These are phyloP conservation scores for Sanghuangporus sanghuang DNA, from an alignment of 1,284 basidiomycete species.

Conservation along the genomic window DNA sequence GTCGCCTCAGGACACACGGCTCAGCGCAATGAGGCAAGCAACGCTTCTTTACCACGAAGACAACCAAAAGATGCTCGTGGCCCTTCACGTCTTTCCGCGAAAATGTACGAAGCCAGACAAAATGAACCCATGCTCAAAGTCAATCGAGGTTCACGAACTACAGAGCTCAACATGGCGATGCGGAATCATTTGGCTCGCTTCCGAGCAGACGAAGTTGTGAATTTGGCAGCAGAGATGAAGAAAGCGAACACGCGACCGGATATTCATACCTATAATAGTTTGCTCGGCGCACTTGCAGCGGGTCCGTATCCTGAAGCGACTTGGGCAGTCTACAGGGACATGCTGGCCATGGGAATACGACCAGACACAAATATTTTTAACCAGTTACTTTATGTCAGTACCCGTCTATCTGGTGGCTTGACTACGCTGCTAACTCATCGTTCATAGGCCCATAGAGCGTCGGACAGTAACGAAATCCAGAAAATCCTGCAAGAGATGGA, in stretches of 20 bases:
- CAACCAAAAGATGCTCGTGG: not conserved
- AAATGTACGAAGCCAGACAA: not conserved
- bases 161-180: slow-evolving; percentile 2
- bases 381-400: slow-evolving; percentile 53
- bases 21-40: not conserved
- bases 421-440: not conserved
- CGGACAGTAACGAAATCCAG: slow-evolving; percentile 26
- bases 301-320: slow-evolving; percentile 43
- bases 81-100: not conserved
- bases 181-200: not conserved
- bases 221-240: slow-evolving; percentile 47
- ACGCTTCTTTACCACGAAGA: not conserved
- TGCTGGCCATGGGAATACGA: slow-evolving; percentile 48
- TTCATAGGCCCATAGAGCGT: slow-evolving; percentile 21
- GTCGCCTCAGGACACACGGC: not conserved
- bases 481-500: slow-evolving; percentile 42
- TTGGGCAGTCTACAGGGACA: slow-evolving; percentile 71
- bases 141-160: not conserved
- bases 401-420: not conserved
- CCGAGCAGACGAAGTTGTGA: not conserved
- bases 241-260: slow-evolving; percentile 42
- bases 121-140: not conserved
- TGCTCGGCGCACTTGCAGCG: slow-evolving; percentile 43
- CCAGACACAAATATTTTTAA: slow-evolving; percentile 61
- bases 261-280: slow-evolving; percentile 46